Conservation (phyloP, 495 filamentous ascomycete genomes). For the Rostrohypoxylon terebratum region DNA sequence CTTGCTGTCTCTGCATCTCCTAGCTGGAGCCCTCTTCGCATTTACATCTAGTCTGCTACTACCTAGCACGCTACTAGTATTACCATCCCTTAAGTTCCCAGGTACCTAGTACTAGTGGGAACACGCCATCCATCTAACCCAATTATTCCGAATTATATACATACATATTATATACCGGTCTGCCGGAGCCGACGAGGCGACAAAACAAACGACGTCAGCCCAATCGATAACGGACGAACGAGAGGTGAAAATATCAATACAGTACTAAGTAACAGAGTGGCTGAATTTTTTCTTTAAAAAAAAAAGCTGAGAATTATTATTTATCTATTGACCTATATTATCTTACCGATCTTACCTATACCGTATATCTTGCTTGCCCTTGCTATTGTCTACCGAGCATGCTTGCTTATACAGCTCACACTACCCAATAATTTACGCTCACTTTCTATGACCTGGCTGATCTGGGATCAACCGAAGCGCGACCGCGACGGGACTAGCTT, state of each 20-base stretch:
- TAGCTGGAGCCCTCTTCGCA: not conserved
- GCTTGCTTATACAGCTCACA: constrained; percentile 36
- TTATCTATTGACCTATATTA: constrained; percentile 18
- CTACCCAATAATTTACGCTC: constrained; percentile 43
- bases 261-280: constrained; percentile 1
- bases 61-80: not conserved
- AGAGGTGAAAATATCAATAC: not conserved
- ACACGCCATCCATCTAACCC: constrained; percentile 20
- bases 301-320: constrained; percentile 34
- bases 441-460: constrained; percentile 36
- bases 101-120: constrained; percentile 9
- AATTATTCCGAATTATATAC: constrained; percentile 18
- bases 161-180: constrained; percentile 43
- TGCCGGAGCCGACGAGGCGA: constrained; percentile 39
- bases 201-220: constrained; percentile 15
- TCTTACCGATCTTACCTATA: not conserved
- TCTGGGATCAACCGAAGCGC: constrained; percentile 43
- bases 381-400: constrained; percentile 37
- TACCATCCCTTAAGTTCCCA: not conserved
- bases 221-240: constrained; percentile 16
- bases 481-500: constrained; percentile 41
- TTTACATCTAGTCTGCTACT: not conserved
- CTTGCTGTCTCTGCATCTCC: constrained; percentile 16
- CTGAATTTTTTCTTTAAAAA: too few species aligned
- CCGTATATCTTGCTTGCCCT: not conserved